A percentile compares a stretch with the other conserved stretches of the same genome.
Conservation (phyloP, 2,329 filamentous ascomycete genomes). For the Trichoderma citrinoviride region DNA sequence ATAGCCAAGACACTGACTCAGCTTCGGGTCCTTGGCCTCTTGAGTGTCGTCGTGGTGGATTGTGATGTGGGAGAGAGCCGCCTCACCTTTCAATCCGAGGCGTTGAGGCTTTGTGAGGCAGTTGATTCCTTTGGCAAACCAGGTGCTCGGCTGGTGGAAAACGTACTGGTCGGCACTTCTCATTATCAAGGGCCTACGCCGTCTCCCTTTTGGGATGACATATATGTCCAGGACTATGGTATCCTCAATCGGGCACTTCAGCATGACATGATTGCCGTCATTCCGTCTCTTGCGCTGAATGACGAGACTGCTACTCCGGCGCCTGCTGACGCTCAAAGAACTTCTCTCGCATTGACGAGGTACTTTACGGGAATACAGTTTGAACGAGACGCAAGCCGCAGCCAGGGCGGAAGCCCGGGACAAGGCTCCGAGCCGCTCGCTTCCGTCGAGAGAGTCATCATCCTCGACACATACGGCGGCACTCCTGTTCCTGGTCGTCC, state of each 20-base stretch:
- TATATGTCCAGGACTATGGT: constrained; percentile 34
- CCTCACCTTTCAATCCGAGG: constrained; percentile 57
- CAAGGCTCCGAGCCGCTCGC: constrained; percentile 49
- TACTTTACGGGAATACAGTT: constrained; percentile 69
- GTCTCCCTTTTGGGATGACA: constrained; percentile 28
- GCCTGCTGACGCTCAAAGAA: constrained; percentile 53
- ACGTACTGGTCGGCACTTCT: constrained; percentile 28
- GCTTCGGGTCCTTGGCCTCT: constrained; percentile 75
- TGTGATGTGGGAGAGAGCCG: constrained; percentile 48
- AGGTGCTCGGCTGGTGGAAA: constrained; percentile 66
- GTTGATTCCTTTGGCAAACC: constrained; percentile 67
- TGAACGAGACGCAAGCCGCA: neutral
- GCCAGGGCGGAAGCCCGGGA: neutral
- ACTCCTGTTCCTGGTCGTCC: constrained; percentile 61
- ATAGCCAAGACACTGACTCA: constrained; percentile 83
- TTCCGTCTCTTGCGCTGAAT: constrained; percentile 43
- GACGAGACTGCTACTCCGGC: constrained; percentile 41
- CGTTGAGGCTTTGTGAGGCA: constrained; percentile 69
- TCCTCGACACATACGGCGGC: constrained; percentile 83
- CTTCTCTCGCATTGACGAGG: constrained; percentile 72
- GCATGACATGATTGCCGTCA: constrained; percentile 38
- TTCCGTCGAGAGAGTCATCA: constrained; percentile 77
- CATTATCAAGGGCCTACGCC: constrained; percentile 5
- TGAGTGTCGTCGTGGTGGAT: constrained; percentile 80
- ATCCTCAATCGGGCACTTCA: constrained; percentile 35